phyloP scores from a whole-genome alignment of 73 alveolate species.

The Uronychia setigera region DNA sequence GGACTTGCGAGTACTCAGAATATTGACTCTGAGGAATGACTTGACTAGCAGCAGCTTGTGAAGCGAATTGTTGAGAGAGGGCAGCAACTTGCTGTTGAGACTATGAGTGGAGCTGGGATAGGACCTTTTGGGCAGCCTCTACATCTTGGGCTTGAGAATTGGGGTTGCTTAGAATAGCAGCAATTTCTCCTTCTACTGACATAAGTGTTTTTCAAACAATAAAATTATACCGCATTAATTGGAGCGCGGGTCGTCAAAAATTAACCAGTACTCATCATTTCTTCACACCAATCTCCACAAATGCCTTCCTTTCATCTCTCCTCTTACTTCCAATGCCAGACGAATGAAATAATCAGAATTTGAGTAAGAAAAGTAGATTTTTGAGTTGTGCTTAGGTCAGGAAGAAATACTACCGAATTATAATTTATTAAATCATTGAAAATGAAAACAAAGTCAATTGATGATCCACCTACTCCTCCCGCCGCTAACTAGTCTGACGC shows the following conservation, averaged over 20 bases:
- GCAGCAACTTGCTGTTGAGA: background rate
- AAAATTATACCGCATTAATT: background rate
- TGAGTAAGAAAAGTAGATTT: too few species aligned
- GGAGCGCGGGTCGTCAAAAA: constrained; percentile 6
- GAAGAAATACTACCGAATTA: background rate
- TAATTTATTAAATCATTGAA: background rate
- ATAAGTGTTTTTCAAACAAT: background rate
- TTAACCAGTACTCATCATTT: background rate
- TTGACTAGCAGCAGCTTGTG: background rate
- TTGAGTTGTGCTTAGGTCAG: background rate
- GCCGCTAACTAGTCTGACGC: background rate
- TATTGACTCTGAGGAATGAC: background rate
- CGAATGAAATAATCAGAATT: background rate
- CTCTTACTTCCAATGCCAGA: background rate
- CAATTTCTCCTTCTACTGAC: background rate
- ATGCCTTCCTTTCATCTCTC: background rate
- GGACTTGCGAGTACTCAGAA: constrained; percentile 27
- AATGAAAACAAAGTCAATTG: constrained; percentile 4
- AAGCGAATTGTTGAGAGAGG: background rate
- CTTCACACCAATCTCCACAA: too few species aligned
- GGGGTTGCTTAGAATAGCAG: background rate
- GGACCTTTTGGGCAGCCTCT: background rate
- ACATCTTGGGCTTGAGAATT: background rate
- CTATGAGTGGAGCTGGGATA: background rate
- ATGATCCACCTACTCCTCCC: background rate